These are phyloP conservation scores for Durotheca rogersii DNA, from an alignment of 495 filamentous ascomycete genomes.

Conservation along the genomic window DNA sequence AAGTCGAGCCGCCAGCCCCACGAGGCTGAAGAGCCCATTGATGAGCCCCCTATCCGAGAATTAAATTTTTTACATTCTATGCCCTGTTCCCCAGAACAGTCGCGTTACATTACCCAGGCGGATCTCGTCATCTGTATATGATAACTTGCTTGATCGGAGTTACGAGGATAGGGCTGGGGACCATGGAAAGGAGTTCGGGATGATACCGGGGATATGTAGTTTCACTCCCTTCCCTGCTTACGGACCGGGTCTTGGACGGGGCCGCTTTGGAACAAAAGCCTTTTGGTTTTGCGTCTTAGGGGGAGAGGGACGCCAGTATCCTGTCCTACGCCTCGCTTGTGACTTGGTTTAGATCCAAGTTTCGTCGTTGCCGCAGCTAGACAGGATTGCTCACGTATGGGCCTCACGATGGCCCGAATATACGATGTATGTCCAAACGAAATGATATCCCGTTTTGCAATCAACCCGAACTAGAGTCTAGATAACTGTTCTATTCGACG, in stretches of 20 bases:
- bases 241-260: constrained; percentile 4
- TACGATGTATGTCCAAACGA: constrained; percentile 10
- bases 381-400: constrained; percentile 4
- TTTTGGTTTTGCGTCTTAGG: too few relatives aligned
- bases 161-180: constrained; percentile 8
- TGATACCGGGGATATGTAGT: constrained; percentile 14
- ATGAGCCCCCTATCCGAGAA: constrained; percentile 50
- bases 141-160: constrained; percentile 23
- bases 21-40: constrained; percentile 64
- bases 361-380: neutral
- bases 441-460: too few relatives aligned
- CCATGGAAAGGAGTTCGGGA: constrained; percentile 20
- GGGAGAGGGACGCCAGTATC: constrained; percentile 2
- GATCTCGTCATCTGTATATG: constrained; percentile 13
- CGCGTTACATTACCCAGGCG: constrained; percentile 7
- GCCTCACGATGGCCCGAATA: constrained; percentile 11
- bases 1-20: constrained; percentile 65
- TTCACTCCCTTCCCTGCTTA: constrained; percentile 1
- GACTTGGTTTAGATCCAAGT: constrained; percentile 8
- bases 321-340: constrained; percentile 3
- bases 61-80: constrained; percentile 25
- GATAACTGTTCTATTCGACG: too few relatives aligned
- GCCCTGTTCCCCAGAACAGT: constrained; percentile 20
- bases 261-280: constrained; percentile 16
- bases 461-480: too few relatives aligned